Percentiles rank a stretch among this genome's conserved stretches.
These are phyloP conservation scores for Onygena corvina DNA, from an alignment of 2,329 filamentous ascomycete genomes.

Conservation along the genomic window DNA sequence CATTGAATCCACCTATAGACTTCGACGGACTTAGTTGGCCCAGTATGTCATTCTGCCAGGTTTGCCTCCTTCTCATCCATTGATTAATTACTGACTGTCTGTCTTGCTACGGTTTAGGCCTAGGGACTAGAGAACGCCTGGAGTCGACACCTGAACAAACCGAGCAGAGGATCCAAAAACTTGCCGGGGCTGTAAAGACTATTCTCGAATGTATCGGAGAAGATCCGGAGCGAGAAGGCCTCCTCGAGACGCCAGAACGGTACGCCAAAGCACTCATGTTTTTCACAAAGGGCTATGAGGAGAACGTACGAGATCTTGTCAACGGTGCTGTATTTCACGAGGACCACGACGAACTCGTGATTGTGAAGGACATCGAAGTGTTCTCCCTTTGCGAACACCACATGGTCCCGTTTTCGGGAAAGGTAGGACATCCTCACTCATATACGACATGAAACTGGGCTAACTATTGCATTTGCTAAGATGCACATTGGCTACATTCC, in stretches of 20 bases:
- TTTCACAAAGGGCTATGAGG: constrained; percentile 93
- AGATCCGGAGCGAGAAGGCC: constrained; percentile 51
- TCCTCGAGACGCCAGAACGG: constrained; percentile 59
- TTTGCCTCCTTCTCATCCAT: not conserved
- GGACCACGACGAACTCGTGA: constrained; percentile 92
- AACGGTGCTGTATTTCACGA: constrained; percentile 93
- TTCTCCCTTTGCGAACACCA: constrained; percentile 95
- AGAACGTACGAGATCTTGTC: constrained; percentile 82
- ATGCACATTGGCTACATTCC: constrained; percentile 99
- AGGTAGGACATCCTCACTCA: constrained; percentile 43
- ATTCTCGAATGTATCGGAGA: constrained; percentile 56
- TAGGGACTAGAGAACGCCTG: constrained; percentile 40
- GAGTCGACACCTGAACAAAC: constrained; percentile 49
- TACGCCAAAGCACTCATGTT: constrained; percentile 94
- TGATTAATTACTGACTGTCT: constrained; percentile 1
- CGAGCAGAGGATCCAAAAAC: constrained; percentile 45
- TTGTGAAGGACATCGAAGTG: constrained; percentile 94
- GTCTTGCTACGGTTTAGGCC: constrained; percentile 22
- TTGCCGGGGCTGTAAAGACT: constrained; percentile 51
- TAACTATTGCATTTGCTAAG: constrained; percentile 34
- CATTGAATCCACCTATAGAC: constrained; percentile 39
- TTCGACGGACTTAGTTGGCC: constrained; percentile 44
- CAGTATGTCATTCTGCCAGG: constrained; percentile 29
- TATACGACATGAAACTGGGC: not conserved
- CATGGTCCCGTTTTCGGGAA: constrained; percentile 88